Base-by-base conservation (phyloP, 2,329 filamentous ascomycete species). In the Diaporthe ampelina region DNA sequence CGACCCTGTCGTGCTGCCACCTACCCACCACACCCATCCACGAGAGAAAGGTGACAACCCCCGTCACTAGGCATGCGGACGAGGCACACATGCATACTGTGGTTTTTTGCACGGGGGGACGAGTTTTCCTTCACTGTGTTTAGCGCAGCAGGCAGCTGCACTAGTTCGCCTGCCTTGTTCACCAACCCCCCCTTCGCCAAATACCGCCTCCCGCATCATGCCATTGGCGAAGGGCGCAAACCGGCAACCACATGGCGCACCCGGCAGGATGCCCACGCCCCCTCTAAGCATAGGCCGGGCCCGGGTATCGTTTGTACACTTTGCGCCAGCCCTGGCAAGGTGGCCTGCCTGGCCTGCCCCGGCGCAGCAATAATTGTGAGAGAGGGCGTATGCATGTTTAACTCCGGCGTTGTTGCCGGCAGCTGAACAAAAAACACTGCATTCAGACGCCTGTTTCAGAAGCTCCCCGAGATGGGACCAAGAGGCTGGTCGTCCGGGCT, bases 1-100 rank as follows among this genome's bases (percentile, higher is more conserved):
- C 78, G 78, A 77, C 78, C 79, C 79, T 77, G 78, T 75, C 77
- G 75, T 76, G 76, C 77, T 77, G 76, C 78, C 78, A 77, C 76
- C 76, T 76, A 75, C 76, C 73, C 73, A 48, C 72, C 63, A 52
- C 65, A 50, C 73, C 65, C 58, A 70, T 67, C 63, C 63, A 24
- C 35, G 24, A 26, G 21, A 40, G 45, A 37, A 67, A 21, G 26
- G 63, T 48, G 29, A 52, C 63, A n/a, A 19, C 35, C 68, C 40
- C 56, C 40, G 19, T 24, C 43, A n/a, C 56, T 32, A 11, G 24
- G 32, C 56, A 58, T 37, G 56, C 56, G 32, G 56, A 35, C 29
- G 35, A 58, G n/a, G 11, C 48, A 26, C 32, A 35, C 32, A 35
- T 19, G n/a, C 43, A 67, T 40, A 8, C 48, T 61, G 57, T 50